phyloP scores from a whole-genome alignment of 257 asterid genomes.

The Ligustrum vulgare region DNA sequence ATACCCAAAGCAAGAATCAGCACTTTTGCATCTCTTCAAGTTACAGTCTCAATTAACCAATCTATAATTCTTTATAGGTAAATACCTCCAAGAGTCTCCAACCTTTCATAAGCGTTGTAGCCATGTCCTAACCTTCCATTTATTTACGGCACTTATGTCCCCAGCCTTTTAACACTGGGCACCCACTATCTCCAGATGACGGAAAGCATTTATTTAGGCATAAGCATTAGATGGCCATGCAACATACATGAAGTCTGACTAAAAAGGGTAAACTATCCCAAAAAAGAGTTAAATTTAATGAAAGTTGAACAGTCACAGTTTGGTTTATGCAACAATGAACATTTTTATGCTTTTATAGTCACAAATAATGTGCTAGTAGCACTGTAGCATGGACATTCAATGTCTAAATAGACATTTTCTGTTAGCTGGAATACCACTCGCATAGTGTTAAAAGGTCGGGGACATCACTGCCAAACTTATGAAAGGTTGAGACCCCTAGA shows the following conservation, averaged over 20 bases:
- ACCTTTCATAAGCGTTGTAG: not conserved
- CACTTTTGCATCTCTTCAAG: not conserved
- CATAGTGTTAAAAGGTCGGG: not conserved
- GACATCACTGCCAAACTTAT: no score
- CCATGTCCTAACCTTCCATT: not conserved
- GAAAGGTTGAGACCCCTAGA: not conserved
- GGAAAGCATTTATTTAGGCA: not conserved
- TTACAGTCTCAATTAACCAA: not conserved
- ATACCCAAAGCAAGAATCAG: not conserved
- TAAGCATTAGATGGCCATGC: no score
- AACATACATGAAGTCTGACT: not conserved
- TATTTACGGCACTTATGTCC: not conserved
- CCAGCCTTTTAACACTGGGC: not conserved
- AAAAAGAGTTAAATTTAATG: not conserved
- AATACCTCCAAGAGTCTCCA: not conserved
- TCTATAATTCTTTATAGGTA: not conserved
- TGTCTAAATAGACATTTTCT: not conserved
- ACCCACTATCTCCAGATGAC: not conserved
- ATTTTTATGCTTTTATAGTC: not conserved
- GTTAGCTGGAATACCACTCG: no score
- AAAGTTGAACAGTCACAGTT: not conserved
- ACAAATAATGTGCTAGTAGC: not conserved
- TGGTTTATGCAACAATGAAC: not conserved
- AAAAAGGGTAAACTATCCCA: not conserved
- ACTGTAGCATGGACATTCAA: not conserved